A percentile compares a stretch with the other conserved stretches of the same genome.
phyloP scores from a whole-genome alignment of 2,329 filamentous ascomycete genomes.

The Aspergillus ruber region DNA sequence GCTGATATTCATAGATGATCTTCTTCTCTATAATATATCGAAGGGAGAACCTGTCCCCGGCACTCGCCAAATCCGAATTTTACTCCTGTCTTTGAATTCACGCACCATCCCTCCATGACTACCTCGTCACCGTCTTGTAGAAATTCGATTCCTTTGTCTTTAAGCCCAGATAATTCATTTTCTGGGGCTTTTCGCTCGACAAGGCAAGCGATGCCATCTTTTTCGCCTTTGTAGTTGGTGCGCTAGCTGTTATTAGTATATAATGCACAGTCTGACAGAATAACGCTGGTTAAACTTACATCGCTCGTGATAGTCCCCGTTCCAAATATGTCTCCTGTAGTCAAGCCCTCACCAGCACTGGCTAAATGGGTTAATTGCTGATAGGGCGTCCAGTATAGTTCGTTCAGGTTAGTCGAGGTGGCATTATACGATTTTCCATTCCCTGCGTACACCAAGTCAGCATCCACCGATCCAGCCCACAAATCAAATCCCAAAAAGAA shows the following conservation, averaged over 20 bases:
- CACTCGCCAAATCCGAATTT: background rate
- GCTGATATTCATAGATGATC: constrained; percentile 17
- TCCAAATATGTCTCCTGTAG: constrained; percentile 19
- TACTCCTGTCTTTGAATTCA: background rate
- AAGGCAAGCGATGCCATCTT: constrained; percentile 9
- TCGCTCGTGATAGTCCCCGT: constrained; percentile 19
- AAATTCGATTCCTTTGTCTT: background rate
- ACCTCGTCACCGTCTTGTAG: background rate
- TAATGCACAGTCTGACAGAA: too few species aligned
- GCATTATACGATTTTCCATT: constrained; percentile 14
- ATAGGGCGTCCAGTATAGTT: constrained; percentile 21
- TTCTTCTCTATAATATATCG: background rate
- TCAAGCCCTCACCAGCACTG: constrained; percentile 16
- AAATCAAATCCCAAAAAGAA: background rate
- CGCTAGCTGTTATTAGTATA: constrained; percentile 1
- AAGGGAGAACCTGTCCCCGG: background rate
- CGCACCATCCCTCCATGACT: background rate
- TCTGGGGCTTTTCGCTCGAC: constrained; percentile 6
- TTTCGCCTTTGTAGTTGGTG: constrained; percentile 5
- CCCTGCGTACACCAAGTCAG: constrained; percentile 10
- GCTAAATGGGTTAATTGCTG: constrained; percentile 18
- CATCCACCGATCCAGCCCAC: background rate
- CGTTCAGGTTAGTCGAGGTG: constrained; percentile 16
- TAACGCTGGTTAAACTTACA: constrained; percentile 4
- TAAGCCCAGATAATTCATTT: background rate